Evolutionary conservation across 1,139 yeast genomes (phyloP).

Genomic region (Magnusiomyces fungicola): DNA sequence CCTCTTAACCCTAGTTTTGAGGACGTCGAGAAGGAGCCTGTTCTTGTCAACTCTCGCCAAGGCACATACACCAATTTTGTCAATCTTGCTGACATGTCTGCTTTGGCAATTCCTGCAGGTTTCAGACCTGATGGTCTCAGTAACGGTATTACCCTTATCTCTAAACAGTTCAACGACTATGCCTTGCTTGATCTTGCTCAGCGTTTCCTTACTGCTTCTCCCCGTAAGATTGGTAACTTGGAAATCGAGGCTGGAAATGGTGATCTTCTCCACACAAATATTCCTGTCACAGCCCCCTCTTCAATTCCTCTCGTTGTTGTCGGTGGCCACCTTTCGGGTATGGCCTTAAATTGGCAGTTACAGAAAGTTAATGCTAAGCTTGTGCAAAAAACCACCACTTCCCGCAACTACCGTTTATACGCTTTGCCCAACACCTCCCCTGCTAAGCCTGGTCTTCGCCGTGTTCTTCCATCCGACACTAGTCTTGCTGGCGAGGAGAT

Average conservation of each 20-base stretch:
- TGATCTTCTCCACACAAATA: constrained; percentile 35
- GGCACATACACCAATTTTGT: constrained; percentile 97
- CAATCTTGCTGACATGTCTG: constrained; percentile 88
- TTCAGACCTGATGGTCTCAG: constrained; percentile 81
- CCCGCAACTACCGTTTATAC: constrained; percentile 66
- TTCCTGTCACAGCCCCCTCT: constrained; percentile 35
- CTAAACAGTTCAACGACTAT: constrained; percentile 75
- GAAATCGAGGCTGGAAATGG: constrained; percentile 27
- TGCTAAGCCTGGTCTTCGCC: constrained; percentile 86
- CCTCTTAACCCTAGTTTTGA: constrained; percentile 82
- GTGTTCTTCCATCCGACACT: constrained; percentile 40
- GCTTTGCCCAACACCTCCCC: constrained; percentile 73
- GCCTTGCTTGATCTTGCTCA: constrained; percentile 81
- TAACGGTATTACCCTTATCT: constrained; percentile 79
- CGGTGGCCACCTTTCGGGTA: constrained; percentile 87
- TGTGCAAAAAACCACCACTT: constrained; percentile 56
- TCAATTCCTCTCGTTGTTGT: constrained; percentile 77
- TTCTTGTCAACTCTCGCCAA: constrained; percentile 73
- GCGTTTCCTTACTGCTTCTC: constrained; percentile 50
- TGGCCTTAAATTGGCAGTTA: constrained; percentile 91
- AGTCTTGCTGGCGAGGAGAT: constrained; percentile 50
- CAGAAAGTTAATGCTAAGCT: constrained; percentile 78
- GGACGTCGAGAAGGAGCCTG: constrained; percentile 69
- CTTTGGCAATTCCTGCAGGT: constrained; percentile 85
- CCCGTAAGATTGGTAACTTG: constrained; percentile 42